phyloP scores from a whole-genome alignment of 495 filamentous ascomycete species.

The Tuber calosporum region DNA sequence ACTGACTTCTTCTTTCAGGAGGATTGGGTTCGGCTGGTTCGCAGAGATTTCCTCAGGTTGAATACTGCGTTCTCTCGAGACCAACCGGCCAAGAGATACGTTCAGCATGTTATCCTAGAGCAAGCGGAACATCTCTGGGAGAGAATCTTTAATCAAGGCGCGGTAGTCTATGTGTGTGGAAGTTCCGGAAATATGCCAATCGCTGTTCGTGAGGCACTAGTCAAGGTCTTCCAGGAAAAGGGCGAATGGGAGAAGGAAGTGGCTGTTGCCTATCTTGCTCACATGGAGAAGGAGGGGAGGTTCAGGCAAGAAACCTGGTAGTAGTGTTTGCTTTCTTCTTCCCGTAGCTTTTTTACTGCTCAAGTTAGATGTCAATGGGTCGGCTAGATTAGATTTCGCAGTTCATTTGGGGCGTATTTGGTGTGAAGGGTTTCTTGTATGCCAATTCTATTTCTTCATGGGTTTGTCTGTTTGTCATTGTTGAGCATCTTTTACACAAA shows the following conservation, averaged over 20 bases:
- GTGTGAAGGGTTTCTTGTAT: neutral
- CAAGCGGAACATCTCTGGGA: slow-evolving; percentile 54
- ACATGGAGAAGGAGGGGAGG: slow-evolving; percentile 61
- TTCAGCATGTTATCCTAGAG: slow-evolving; percentile 72
- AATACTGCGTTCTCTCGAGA: slow-evolving; percentile 79
- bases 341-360: neutral
- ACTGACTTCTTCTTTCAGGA: slow-evolving; percentile 72
- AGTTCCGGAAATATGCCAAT: slow-evolving; percentile 77
- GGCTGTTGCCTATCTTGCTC: slow-evolving; percentile 54
- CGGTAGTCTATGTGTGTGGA: slow-evolving; percentile 71
- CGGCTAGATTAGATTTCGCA: neutral
- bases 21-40: slow-evolving; percentile 57
- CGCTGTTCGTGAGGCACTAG: slow-evolving; percentile 72
- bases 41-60: slow-evolving; percentile 46
- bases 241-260: slow-evolving; percentile 45
- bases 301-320: slow-evolving; percentile 73
- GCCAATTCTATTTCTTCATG: neutral
- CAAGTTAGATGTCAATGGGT: neutral
- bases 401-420: neutral
- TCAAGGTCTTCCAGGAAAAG: slow-evolving; percentile 57
- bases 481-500: neutral
- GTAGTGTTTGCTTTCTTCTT: neutral
- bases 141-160: slow-evolving; percentile 50
- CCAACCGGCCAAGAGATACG: slow-evolving; percentile 69
- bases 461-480: neutral